Conservation (phyloP, 2,329 filamentous ascomycete genomes). For the Xylariaceae sp. region DNA sequence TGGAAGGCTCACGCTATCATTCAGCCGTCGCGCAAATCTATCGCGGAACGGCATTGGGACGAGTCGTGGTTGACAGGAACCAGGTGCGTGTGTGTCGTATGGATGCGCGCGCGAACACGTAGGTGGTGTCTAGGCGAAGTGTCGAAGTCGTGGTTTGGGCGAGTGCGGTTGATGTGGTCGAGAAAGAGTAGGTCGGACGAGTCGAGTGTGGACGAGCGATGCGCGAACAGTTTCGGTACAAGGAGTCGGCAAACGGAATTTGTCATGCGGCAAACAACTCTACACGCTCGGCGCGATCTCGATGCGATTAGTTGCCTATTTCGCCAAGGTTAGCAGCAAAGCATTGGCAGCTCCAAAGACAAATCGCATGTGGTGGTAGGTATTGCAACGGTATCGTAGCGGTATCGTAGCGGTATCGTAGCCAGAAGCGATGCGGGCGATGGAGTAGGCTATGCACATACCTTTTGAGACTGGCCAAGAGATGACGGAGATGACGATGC, state of each 20-base stretch:
- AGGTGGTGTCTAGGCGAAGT: background rate
- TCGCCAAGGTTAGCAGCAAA: background rate
- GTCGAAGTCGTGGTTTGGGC: background rate
- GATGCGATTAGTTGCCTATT: background rate
- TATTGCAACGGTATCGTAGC: background rate
- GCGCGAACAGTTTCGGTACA: background rate
- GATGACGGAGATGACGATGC: background rate
- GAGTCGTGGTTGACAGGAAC: background rate
- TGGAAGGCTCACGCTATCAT: constrained; percentile 31
- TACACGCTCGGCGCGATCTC: background rate
- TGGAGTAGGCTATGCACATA: background rate
- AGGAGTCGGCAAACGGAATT: background rate
- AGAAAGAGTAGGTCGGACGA: background rate
- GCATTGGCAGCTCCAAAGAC: background rate
- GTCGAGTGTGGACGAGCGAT: background rate
- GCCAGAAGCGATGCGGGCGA: background rate
- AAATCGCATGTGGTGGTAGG: background rate
- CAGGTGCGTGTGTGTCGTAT: background rate
- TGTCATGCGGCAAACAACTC: background rate
- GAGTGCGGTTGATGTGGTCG: background rate
- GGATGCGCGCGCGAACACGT: background rate
- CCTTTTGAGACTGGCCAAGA: background rate
- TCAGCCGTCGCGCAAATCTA: constrained; percentile 28
- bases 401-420: background rate
- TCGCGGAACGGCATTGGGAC: constrained; percentile 31